Percentiles rank a stretch among this genome's conserved stretches.
These are phyloP conservation scores for Senna tora DNA, from an alignment of 306 rosid species.

Conservation along the genomic window DNA sequence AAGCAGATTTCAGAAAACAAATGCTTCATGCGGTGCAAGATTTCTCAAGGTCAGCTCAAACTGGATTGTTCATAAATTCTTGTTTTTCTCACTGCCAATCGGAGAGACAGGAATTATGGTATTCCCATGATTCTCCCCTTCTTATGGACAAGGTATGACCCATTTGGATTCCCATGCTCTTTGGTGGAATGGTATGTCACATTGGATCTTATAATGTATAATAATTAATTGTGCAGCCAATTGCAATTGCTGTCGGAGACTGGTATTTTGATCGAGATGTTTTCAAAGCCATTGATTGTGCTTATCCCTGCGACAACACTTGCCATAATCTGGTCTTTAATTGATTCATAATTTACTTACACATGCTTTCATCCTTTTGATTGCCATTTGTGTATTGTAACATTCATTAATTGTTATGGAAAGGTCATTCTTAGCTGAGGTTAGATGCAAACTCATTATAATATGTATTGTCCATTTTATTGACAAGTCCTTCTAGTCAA, in stretches of 20 bases:
- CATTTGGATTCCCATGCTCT: not conserved
- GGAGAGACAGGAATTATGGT: slow-evolving; percentile 93
- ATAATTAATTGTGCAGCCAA: slow-evolving; percentile 59
- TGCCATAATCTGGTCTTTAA: slow-evolving; percentile 87
- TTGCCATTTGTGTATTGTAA: slow-evolving; percentile 39
- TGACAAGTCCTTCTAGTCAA: not conserved
- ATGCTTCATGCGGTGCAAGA: slow-evolving; percentile 61
- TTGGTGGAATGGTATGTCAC: not conserved
- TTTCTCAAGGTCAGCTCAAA: slow-evolving; percentile 60
- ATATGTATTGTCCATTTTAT: not conserved
- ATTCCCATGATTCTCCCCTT: slow-evolving; percentile 79
- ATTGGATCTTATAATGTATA: not conserved
- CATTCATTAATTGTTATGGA: slow-evolving; percentile 39
- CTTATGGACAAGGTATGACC: slow-evolving; percentile 62
- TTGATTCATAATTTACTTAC: slow-evolving; percentile 42
- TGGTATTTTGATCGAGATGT: slow-evolving; percentile 77
- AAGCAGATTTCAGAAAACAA: slow-evolving; percentile 82
- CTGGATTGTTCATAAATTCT: slow-evolving; percentile 82
- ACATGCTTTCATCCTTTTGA: slow-evolving; percentile 19
- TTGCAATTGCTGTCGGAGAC: slow-evolving; percentile 87
- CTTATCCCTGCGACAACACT: slow-evolving; percentile 87
- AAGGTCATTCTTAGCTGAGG: not conserved
- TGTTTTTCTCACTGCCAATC: slow-evolving; percentile 98
- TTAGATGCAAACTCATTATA: not conserved
- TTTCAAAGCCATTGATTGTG: slow-evolving; percentile 80